Evolutionary conservation across 352 stramenopile genomes (phyloP).

Genomic region (Globisporangium perplexum): DNA sequence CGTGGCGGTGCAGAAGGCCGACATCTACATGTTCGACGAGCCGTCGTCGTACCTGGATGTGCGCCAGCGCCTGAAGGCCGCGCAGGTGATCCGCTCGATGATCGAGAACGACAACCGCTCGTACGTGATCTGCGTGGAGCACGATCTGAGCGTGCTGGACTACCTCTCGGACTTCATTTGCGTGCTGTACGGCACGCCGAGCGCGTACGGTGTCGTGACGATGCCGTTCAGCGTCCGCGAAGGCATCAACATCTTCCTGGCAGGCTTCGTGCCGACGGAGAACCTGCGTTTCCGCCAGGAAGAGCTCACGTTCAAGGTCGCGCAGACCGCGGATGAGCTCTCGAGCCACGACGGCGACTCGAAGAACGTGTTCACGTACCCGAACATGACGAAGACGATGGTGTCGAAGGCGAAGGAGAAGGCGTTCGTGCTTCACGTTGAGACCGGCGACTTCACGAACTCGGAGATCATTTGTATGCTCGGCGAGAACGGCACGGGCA

Average conservation of each 20-base stretch:
- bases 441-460: conserved; percentile 96
- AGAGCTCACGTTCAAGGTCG: conserved; percentile 98
- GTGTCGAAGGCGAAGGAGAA: conserved; percentile 91
- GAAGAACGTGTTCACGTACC: conserved; percentile 94
- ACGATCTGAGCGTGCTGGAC: conserved; percentile 99
- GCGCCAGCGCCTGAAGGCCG: conserved; percentile 97
- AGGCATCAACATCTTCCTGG: conserved; percentile 99
- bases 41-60: conserved; percentile 99
- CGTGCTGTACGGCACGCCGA: conserved; percentile 97
- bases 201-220: conserved; percentile 99
- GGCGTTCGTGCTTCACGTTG: conserved; percentile 97
- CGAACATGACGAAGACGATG: conserved; percentile 98
- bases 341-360: conserved; percentile 82
- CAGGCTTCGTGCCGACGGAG: conserved; percentile 98
- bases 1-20: conserved; percentile 92
- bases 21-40: conserved; percentile 99
- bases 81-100: conserved; percentile 96
- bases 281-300: conserved; percentile 99
- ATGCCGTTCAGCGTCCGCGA: conserved; percentile 99
- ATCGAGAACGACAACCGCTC: conserved; percentile 82
- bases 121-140: conserved; percentile 99
- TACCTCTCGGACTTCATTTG: conserved; percentile 99
- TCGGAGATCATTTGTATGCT: conserved; percentile 99
- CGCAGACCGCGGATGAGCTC: conserved; percentile 90
- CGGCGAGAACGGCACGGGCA: conserved; percentile 99